Evolutionary conservation across 106 monocot genomes (phyloP).

Genomic region (Posidonia australis): DNA sequence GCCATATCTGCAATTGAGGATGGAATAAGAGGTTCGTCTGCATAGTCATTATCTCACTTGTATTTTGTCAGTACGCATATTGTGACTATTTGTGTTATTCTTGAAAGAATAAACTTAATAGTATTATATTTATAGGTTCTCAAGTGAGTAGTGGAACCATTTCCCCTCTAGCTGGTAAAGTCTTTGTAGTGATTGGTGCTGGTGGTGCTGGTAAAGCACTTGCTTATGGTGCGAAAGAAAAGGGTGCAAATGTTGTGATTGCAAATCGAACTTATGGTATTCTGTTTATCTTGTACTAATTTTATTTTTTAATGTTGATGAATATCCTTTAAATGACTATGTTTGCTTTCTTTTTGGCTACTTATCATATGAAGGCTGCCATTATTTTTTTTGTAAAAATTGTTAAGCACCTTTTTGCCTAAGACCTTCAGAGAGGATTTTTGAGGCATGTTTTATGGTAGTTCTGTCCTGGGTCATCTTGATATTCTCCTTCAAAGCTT

Average conservation of each 20-base stretch:
- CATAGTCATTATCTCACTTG: no score
- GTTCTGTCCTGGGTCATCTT: no score
- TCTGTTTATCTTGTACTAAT: not conserved
- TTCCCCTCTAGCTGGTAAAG: slow-evolving; percentile 72
- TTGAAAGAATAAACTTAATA: not conserved
- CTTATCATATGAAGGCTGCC: no score
- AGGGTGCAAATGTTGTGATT: slow-evolving; percentile 85
- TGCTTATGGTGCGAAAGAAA: slow-evolving; percentile 92
- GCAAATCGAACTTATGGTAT: slow-evolving; percentile 45
- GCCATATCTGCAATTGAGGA: slow-evolving; percentile 99
- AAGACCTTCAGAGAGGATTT: no score
- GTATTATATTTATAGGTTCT: slow-evolving; percentile 27
- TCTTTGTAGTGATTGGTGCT: slow-evolving; percentile 93
- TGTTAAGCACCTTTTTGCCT: no score
- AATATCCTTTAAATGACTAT: not conserved
- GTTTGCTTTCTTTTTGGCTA: no score
- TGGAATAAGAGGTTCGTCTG: slow-evolving; percentile 56
- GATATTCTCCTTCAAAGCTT: no score
- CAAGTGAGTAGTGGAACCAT: slow-evolving; percentile 25
- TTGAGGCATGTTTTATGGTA: no score
- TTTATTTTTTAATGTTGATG: not conserved
- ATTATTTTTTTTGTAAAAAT: no score
- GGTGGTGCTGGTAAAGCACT: slow-evolving; percentile 98
- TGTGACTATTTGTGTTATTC: no score
- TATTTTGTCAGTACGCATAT: not conserved